Conservation (phyloP, 2,329 filamentous ascomycete genomes). For the Clonostachys rosea region DNA sequence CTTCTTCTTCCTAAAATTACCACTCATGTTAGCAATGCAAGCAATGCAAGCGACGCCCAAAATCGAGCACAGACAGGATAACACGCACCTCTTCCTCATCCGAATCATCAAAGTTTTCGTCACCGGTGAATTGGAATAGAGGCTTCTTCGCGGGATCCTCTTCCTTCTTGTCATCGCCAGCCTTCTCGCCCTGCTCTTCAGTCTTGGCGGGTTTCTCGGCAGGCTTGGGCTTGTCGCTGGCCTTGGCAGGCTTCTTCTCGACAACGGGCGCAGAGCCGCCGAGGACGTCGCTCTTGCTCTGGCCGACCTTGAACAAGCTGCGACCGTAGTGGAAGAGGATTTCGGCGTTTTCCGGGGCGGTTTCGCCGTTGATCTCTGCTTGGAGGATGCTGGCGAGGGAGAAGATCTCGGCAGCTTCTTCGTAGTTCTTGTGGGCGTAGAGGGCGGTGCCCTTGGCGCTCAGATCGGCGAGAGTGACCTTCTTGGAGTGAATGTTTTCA, state of each 20-base stretch:
- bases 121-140: conserved; percentile 87
- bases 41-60: not conserved
- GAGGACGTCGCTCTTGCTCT: conserved; percentile 90
- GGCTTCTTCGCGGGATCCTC: conserved; percentile 41
- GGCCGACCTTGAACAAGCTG: conserved; percentile 88
- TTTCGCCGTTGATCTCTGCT: conserved; percentile 86
- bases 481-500: conserved; percentile 43
- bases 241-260: conserved; percentile 33
- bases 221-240: conserved; percentile 34
- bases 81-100: conserved; percentile 63
- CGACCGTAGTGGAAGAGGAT: conserved; percentile 93
- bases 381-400: conserved; percentile 87
- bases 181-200: conserved; percentile 36
- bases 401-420: conserved; percentile 80
- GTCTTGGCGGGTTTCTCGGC: conserved; percentile 31
- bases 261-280: conserved; percentile 67
- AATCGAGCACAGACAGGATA: conserved; percentile 5
- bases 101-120: conserved; percentile 86
- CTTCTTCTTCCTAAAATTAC: conserved; percentile 28
- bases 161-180: conserved; percentile 28
- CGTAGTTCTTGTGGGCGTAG: conserved; percentile 86
- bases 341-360: conserved; percentile 85
- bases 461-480: conserved; percentile 70
- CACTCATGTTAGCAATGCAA: not conserved
- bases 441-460: conserved; percentile 76